phyloP scores from a whole-genome alignment of 2,329 filamentous ascomycete species.

The Aspergillus phoenicis region DNA sequence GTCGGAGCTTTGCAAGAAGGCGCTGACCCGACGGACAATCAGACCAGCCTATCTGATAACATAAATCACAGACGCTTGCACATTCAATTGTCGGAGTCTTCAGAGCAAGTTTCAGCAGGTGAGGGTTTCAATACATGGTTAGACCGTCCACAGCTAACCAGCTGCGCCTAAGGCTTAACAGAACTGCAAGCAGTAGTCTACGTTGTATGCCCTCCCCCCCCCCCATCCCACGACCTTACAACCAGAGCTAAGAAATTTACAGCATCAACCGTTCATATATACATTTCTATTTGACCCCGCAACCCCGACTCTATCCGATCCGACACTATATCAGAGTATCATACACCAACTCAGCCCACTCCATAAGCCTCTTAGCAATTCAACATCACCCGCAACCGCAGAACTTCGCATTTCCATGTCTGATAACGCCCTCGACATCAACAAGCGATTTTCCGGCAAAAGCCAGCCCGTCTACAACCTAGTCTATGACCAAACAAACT shows the following conservation, averaged over 20 bases:
- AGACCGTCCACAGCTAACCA: not conserved
- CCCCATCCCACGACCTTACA: not conserved
- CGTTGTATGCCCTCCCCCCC: constrained; percentile 38
- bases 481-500: constrained; percentile 60
- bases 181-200: constrained; percentile 47
- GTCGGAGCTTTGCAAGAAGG: constrained; percentile 34
- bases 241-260: constrained; percentile 18
- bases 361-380: constrained; percentile 48
- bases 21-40: constrained; percentile 23
- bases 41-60: constrained; percentile 27
- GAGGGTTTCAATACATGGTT: not conserved
- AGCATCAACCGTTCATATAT: constrained; percentile 55
- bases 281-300: constrained; percentile 52
- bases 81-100: constrained; percentile 31
- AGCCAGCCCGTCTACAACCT: constrained; percentile 59
- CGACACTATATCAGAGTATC: constrained; percentile 51
- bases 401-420: constrained; percentile 40
- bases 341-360: constrained; percentile 53
- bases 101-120: constrained; percentile 22
- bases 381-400: constrained; percentile 49
- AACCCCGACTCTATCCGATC: constrained; percentile 44
- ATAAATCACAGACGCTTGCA: constrained; percentile 42
- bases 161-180: constrained; percentile 15
- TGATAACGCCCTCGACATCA: constrained; percentile 37
- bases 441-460: constrained; percentile 31